Conservation (phyloP, 164 flowering plant genomes). For the grape (Vitis vinifera) region DNA sequence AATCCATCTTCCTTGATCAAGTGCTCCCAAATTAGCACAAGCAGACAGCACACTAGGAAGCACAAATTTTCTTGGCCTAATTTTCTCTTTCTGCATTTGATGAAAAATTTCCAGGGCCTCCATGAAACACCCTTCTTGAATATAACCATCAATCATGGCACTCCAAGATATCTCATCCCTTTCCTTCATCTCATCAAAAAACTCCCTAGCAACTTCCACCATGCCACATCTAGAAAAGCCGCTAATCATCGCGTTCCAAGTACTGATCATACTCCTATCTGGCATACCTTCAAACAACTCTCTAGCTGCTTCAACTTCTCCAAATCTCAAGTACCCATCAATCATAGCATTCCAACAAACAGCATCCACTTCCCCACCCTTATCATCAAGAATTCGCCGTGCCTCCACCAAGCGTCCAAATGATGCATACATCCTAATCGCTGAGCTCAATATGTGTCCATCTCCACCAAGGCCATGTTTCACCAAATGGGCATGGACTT, state of each 20-base stretch:
- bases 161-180: conserved; percentile 66
- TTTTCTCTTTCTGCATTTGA: conserved; percentile 38
- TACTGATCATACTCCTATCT: conserved; percentile 24
- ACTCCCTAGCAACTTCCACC: conserved; percentile 33
- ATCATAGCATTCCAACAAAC: conserved; percentile 58
- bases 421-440: conserved; percentile 49
- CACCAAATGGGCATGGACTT: conserved; percentile 46
- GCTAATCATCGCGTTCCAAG: conserved; percentile 55
- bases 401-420: conserved; percentile 34
- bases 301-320: conserved; percentile 37
- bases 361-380: conserved; percentile 29
- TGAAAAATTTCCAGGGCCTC: conserved; percentile 47
- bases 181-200: conserved; percentile 41
- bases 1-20: conserved; percentile 57
- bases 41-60: conserved; percentile 65
- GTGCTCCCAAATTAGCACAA: conserved; percentile 58
- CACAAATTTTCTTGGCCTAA: conserved; percentile 35
- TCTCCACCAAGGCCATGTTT: conserved; percentile 42
- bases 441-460: conserved; percentile 42
- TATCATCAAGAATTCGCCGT: conserved; percentile 29
- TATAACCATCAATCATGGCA: conserved; percentile 61
- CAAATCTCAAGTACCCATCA: conserved; percentile 51
- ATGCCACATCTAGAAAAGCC: conserved; percentile 41
- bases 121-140: conserved; percentile 28
- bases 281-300: conserved; percentile 37